These are phyloP conservation scores for Ochetophila trinervis DNA, from an alignment of 306 rosid genomes.

Conservation along the genomic window DNA sequence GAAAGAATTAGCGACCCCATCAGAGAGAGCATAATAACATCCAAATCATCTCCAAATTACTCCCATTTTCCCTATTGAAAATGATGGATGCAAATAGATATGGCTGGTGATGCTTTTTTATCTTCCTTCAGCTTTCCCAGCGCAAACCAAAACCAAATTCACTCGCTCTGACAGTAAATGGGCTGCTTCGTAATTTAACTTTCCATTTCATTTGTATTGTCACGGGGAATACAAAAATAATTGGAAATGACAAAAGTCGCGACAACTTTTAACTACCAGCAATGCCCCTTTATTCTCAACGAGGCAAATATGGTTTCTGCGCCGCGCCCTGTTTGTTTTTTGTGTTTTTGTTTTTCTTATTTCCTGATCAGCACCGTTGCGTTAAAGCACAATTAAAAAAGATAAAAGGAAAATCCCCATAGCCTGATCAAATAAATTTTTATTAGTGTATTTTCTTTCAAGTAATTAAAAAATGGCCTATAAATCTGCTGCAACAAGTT, in stretches of 20 bases:
- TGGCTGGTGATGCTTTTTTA: constrained; percentile 1
- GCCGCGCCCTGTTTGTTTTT: not conserved
- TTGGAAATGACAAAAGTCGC: constrained; percentile 13
- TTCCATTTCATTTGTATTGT: constrained; percentile 8
- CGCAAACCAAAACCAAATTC: not conserved
- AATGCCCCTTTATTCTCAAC: constrained; percentile 32
- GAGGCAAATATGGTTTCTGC: not conserved
- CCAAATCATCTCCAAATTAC: constrained; percentile 7
- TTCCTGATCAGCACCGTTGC: too few relatives aligned
- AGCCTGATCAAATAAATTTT: too few relatives aligned
- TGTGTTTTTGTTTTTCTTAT: not conserved
- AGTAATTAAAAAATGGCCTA: too few relatives aligned
- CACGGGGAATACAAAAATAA: constrained; percentile 10
- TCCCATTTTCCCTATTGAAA: not conserved
- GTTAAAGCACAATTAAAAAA: too few relatives aligned
- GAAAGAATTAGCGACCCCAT: constrained; percentile 23
- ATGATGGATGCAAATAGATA: not conserved
- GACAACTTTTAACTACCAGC: constrained; percentile 24
- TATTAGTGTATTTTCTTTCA: too few relatives aligned
- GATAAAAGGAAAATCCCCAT: too few relatives aligned
- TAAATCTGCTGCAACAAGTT: not conserved
- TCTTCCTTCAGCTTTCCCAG: constrained; percentile 24
- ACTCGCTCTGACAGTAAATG: constrained; percentile 5
- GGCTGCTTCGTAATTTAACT: constrained; percentile 20
- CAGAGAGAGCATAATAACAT: constrained; percentile 6